phyloP scores from a whole-genome alignment of 768 basidiomycete genomes.

The Hortiboletus flavorubellus region DNA sequence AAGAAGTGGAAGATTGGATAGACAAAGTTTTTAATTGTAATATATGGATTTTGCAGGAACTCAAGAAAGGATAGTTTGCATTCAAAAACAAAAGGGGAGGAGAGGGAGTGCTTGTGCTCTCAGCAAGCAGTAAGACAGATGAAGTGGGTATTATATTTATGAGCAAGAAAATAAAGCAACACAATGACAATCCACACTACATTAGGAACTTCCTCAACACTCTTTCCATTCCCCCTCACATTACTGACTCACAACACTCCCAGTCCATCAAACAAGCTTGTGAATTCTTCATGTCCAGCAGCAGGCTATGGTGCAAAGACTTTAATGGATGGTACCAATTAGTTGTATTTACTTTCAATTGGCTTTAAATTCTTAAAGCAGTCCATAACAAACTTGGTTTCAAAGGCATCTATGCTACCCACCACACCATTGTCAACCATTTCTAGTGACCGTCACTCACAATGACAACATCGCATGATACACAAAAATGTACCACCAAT shows the following conservation, averaged over 20 bases:
- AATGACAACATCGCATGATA: slow-evolving; percentile 31
- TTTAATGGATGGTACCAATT: slow-evolving; percentile 21
- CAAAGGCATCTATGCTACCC: slow-evolving; percentile 3
- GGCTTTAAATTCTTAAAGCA: neutral
- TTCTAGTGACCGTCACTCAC: slow-evolving; percentile 34
- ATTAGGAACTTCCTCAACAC: neutral
- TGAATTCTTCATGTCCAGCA: slow-evolving; percentile 17
- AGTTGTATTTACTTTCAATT: slow-evolving; percentile 6
- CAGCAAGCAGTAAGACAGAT: neutral
- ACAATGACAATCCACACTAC: neutral
- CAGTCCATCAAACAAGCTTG: neutral
- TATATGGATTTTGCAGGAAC: neutral
- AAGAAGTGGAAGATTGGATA: slow-evolving; percentile 15
- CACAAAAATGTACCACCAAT: slow-evolving; percentile 36
- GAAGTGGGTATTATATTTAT: neutral
- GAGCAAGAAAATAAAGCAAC: neutral
- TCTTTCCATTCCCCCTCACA: neutral
- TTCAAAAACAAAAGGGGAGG: neutral
- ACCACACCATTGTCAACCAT: slow-evolving; percentile 5
- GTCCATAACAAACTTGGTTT: slow-evolving; percentile 3
- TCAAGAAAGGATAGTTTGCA: neutral
- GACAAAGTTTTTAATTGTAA: slow-evolving; percentile 15
- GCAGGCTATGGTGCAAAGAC: slow-evolving; percentile 22
- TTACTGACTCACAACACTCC: neutral
- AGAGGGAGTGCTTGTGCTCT: neutral